Base-by-base conservation (phyloP, 108 stramenopile genomes). In the Nitzschia sp. region DNA sequence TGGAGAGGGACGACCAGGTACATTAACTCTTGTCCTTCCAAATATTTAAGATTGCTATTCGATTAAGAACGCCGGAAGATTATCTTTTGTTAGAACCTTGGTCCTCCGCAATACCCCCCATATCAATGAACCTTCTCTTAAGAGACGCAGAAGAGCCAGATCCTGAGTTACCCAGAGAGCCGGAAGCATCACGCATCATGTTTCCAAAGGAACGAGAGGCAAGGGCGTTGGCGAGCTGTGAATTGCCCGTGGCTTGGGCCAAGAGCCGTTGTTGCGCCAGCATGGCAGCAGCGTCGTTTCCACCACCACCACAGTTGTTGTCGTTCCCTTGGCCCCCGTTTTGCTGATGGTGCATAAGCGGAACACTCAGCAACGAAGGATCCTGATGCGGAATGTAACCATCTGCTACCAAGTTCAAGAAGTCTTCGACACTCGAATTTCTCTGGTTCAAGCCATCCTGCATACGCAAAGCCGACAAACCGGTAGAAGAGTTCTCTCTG, bases 361-460 rank as follows among this genome's bases (percentile, higher is more conserved):
- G 88, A 34, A 89, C 71, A 64, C 89, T 90, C 26, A 96, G 72
- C 54, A 94, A 70, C 19, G 75, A 60, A 13, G 90, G 81, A 78
- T 93, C 95, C 69, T 92, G 86, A 64, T 92, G 91, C 0, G 95
- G 91, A 41, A 94, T 93, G 67, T 96, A 93, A 0, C 95, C 95
- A 2, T 85, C 79, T 41, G 88, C 85, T 46, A 96, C 85, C 50
- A 94, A 68, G 58, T 81, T 88, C 71, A 96, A 72, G 66, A 96
- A 96, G 46, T 96, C 92, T 55, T 96, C 95, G 23, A 96, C 90
- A 53, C 84, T 86, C 9, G 85, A 75, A 61, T 92, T 91, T 9
- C 88, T 82, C 19, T 85, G 73, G 22, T 71, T 76, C 16, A 91
- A 50, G 36, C 88, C 90, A 69, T 90, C 86, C 27, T 84, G 71